Base-by-base conservation (phyloP, 495 filamentous ascomycete genomes). In the Penicillium cosmopolitanum region DNA sequence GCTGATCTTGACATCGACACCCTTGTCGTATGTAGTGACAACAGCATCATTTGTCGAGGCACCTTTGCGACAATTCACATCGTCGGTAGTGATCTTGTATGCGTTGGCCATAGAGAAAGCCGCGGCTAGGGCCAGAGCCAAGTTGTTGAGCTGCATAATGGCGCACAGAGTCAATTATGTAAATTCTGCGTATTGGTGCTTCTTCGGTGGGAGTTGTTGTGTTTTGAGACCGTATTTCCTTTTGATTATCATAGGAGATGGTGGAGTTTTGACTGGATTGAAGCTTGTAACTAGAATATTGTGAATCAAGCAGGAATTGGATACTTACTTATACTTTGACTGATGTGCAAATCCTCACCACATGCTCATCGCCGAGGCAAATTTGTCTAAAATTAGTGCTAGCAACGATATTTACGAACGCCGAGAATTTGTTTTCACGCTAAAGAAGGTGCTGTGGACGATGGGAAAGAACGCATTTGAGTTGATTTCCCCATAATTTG, bases 31-130 rank as follows among this genome's bases (percentile, higher is more conserved):
- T 31, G 38, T 48, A 0, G 48, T 61, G 53, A 61, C 59, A 50
- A 57, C 53, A 2, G 38, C 54, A 40, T 61, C 48, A 16, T 11
- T 52, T 1, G 58, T 61, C n/a, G 58, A 61, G 53, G 59, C 23
- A 18, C 59, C 59, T 16, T 50, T 53, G 50, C 59, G 59, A 16
- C 53, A 61, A 54, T 61, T 57, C 31, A 57, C 53, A 15, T 36
- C 53, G 15, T 28, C 13, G n/a, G 23, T 33, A n/a, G 38, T 44
- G 31, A 61, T 57, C 15, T 42, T 34, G 42, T 61, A 61, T 12
- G 59, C 59, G 15, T 61, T 61, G 54, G 53, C 54, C 31, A 61
- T 53, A 21, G 59, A 61, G 54, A 61, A 57, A 34, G 48, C 59
- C 40, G 53, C 53, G n/a, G 59, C 53, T 28, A 61, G 38, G 50